Evolutionary conservation across 257 asterid species (phyloP).

Genomic region (Anisodus tanguticus): DNA sequence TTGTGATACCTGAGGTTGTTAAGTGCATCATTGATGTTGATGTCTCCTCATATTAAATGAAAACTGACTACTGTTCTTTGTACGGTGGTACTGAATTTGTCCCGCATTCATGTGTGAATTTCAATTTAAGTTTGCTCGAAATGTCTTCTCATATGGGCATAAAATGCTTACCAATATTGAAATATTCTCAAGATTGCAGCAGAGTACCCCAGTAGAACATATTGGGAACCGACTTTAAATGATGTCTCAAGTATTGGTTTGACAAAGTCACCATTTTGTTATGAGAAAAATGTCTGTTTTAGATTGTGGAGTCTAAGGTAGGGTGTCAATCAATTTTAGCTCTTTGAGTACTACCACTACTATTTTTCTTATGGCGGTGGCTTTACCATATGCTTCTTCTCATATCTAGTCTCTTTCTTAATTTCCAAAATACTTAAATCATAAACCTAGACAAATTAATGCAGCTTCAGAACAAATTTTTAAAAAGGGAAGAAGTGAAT

Average conservation of each 20-base stretch:
- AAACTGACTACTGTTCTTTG: background rate
- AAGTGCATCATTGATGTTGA: background rate
- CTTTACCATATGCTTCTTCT: background rate
- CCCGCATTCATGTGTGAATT: background rate
- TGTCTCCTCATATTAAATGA: background rate
- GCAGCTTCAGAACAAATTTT: background rate
- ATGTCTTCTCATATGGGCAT: background rate
- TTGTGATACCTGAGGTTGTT: background rate
- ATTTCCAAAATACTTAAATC: background rate
- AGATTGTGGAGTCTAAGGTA: slow-evolving; percentile 2
- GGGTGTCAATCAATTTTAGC: slow-evolving; percentile 5
- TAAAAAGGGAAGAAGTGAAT: background rate
- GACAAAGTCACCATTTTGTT: background rate
- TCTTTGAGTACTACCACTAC: background rate
- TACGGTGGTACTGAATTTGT: slow-evolving; percentile 26
- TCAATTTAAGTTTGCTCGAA: background rate
- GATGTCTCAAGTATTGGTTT: slow-evolving; percentile 22
- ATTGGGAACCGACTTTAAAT: slow-evolving; percentile 14
- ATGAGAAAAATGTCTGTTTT: background rate
- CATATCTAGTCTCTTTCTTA: background rate
- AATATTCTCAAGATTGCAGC: background rate
- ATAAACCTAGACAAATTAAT: background rate
- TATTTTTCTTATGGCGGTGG: background rate
- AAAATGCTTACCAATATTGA: background rate
- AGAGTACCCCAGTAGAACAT: slow-evolving; percentile 20